Conservation (phyloP, 345 rosid species). For the Litchi chinensis region DNA sequence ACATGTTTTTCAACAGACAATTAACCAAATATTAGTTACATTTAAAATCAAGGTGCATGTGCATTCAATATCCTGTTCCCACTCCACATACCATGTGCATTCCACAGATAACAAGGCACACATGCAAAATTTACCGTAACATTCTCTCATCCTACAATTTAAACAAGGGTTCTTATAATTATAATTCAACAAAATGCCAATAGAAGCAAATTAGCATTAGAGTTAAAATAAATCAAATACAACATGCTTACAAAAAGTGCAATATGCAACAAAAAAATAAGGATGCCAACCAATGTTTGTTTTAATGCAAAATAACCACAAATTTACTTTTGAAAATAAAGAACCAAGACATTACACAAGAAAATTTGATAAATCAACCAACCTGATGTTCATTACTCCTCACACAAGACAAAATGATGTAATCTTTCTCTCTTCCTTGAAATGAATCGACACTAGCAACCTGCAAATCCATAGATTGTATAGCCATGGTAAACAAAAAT, state of each 20-base stretch:
- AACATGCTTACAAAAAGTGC: neutral
- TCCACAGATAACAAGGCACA: neutral
- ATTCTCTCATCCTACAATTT: neutral
- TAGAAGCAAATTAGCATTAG: neutral
- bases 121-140: neutral
- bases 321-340: neutral
- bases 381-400: slow-evolving; percentile 99
- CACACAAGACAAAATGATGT: slow-evolving; percentile 96
- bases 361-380: slow-evolving; percentile 25
- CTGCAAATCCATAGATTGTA: slow-evolving; percentile 36
- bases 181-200: neutral
- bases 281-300: neutral
- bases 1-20: no score
- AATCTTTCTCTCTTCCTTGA: slow-evolving; percentile 99
- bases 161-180: neutral
- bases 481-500: slow-evolving; percentile 9
- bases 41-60: no score
- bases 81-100: neutral
- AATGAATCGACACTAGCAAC: slow-evolving; percentile 99
- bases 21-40: no score
- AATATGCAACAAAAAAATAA: neutral
- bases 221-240: neutral
- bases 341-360: neutral
- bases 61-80: neutral
- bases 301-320: neutral